A percentile compares a stretch with the other conserved stretches of the same genome.
Conservation (phyloP, 2,329 filamentous ascomycete genomes). For the Aureobasidium sp. region DNA sequence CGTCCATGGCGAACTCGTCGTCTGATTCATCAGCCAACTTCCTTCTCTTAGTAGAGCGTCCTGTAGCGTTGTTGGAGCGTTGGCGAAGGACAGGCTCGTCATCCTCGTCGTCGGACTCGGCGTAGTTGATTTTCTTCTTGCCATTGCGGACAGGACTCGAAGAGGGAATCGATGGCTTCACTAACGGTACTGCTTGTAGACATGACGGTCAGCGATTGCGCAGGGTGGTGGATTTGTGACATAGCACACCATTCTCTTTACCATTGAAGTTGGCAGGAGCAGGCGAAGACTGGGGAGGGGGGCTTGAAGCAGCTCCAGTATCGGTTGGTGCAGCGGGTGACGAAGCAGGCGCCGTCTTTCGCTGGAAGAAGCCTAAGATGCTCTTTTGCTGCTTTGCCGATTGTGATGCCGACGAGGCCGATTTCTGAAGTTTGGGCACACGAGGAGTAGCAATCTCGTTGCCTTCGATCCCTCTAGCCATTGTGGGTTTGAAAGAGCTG, state of each 20-base stretch:
- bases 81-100: slow-evolving; percentile 65
- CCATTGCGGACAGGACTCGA: slow-evolving; percentile 78
- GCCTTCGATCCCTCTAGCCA: slow-evolving; percentile 41
- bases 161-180: slow-evolving; percentile 26
- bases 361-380: slow-evolving; percentile 75
- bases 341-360: slow-evolving; percentile 37
- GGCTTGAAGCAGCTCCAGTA: slow-evolving; percentile 74
- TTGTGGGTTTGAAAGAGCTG: slow-evolving; percentile 18
- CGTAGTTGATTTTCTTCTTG: slow-evolving; percentile 68
- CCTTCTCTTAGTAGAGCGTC: slow-evolving; percentile 49
- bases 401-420: slow-evolving; percentile 34
- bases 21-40: slow-evolving; percentile 59
- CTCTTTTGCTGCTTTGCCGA: slow-evolving; percentile 56
- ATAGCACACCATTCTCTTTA: slow-evolving; percentile 45
- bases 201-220: slow-evolving; percentile 21
- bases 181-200: background rate
- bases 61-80: slow-evolving; percentile 38
- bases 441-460: slow-evolving; percentile 41
- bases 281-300: slow-evolving; percentile 40
- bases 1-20: slow-evolving; percentile 59
- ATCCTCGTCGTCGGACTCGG: slow-evolving; percentile 73
- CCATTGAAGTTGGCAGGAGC: slow-evolving; percentile 49
- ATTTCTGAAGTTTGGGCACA: slow-evolving; percentile 40
- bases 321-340: slow-evolving; percentile 59
- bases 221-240: slow-evolving; percentile 30